Evolutionary conservation across 768 basidiomycete genomes (phyloP), one percentile per base, ranked within the genome.

Genomic region (Amanita polypyramis): DNA sequence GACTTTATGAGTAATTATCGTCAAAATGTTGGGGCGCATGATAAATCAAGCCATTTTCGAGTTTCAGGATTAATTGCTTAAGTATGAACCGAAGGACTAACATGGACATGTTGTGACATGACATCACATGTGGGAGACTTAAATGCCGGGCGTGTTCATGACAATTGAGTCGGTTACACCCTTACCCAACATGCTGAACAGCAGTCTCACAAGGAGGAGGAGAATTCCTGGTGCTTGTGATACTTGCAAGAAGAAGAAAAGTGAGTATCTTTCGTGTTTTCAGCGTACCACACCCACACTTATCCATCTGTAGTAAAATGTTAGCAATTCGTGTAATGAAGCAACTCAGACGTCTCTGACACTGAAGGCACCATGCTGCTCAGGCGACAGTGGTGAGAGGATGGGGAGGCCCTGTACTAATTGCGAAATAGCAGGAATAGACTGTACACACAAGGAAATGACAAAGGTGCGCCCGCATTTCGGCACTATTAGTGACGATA

Each of bases 181-280:
- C n/a, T n/a, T n/a, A n/a, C n/a, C n/a, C n/a, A n/a, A n/a, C n/a
- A n/a, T n/a, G n/a, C n/a, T n/a, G n/a, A n/a, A n/a, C n/a, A n/a
- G n/a, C n/a, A 47, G 12, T 15, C 10, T 25, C 11, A 7, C 56
- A n/a, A 82, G 80, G 67, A 79, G 78, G 58, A 62, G 78, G 32
- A 68, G 75, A 52, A 74, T 79, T 41, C 77, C 77, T 52, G 72
- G 82, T 25, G 83, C 82, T 14, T 88, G 85, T 63, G 84, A 86
- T 57, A 65, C 76, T 5, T 88, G 85, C 63, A 72, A 83, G 54
- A 67, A 74, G 43, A 86, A 85, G 71, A 89, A 87, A 62, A 76
- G 81, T 78, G 52, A 40, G 70, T 64, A 15, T 37, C n/a, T 15
- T 2, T 17, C 12, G 19, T 15, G 8, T 2, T 10, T 21, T 25